Conservation (phyloP, 306 rosid genomes). For the Acacia crassicarpa region DNA sequence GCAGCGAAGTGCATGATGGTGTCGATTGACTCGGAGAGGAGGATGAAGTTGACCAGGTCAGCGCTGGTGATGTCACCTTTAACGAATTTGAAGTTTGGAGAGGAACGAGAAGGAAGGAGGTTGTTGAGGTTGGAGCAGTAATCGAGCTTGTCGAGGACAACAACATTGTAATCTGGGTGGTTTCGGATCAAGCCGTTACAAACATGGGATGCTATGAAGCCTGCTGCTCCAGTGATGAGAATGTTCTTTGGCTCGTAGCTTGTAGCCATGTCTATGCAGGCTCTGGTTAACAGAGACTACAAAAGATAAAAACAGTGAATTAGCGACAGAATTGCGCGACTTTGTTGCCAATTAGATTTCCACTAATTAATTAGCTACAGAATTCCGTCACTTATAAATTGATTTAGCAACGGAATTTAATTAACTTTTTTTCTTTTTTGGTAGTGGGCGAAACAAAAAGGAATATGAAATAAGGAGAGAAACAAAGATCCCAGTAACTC, state of each 20-base stretch:
- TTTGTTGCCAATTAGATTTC: too few species aligned
- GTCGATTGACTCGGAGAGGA: conserved; percentile 53
- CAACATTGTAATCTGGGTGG: conserved; percentile 48
- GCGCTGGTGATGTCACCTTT: conserved; percentile 65
- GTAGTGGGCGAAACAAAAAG: too few species aligned
- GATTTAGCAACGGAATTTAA: too few species aligned
- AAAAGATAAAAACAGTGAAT: too few species aligned
- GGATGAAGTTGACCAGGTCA: conserved; percentile 56
- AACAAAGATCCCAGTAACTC: too few species aligned
- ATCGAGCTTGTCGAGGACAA: conserved; percentile 70
- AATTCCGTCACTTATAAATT: too few species aligned
- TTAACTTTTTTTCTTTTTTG: too few species aligned
- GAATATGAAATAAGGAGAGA: background rate
- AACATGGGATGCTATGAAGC: conserved; percentile 75
- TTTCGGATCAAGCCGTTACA: conserved; percentile 56
- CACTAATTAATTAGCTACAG: too few species aligned
- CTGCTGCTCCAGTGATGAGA: conserved; percentile 72
- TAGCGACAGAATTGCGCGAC: too few species aligned
- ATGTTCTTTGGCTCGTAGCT: conserved; percentile 52
- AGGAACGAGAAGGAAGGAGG: conserved; percentile 45
- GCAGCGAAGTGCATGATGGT: conserved; percentile 77
- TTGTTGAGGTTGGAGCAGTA: conserved; percentile 64
- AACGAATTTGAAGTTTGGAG: conserved; percentile 53
- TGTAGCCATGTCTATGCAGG: conserved; percentile 33
- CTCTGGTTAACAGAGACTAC: background rate